Base-by-base conservation (phyloP, 2,329 filamentous ascomycete species). In the Exophiala lecanii-corni region DNA sequence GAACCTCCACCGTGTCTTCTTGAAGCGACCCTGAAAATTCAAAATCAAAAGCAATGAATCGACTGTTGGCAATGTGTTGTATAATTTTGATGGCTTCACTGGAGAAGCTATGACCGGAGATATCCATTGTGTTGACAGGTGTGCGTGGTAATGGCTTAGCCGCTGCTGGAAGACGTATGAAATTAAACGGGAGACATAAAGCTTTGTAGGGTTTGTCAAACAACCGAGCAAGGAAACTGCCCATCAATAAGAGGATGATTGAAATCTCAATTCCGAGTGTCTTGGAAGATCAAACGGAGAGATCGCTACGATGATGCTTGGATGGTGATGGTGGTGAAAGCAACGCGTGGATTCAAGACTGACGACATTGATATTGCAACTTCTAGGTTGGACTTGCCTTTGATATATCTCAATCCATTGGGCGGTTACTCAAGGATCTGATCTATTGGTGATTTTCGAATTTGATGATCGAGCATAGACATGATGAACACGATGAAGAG, bases 31-130 rank as follows among this genome's bases (percentile, higher is more conserved):
- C 81, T 10, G 80, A 83, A 34, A 84, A 73, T 60, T 85, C 81
- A 9, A 84, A 67, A 56, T 85, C 81, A 45, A 85, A 68, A 2
- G 79, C 69, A 9, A 85, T 74, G 54, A 83, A 84, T 47, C 72
- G 70, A 23, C 78, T 74, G 42, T 74, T 67, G 18, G 76, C 71
- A 43, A 85, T 72, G 43, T 76, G 68, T 46, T 73, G 67, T 15
- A 84, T 62, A 25, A 84, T 72, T 28, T 69, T 68, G 39, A 57
- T 39, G 9, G 47, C 26, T 28, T 56, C 52, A 17, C 33, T 16
- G 13, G 48, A 19, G 32, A 57, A 57, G 33, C 41, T 51, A 12
- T 26, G 42, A 25, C 35, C 46, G 13, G 46, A 42, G 26, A 56
- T 47, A 36, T 57, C 53, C 55, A 57, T 57, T 18, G 45, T 47